phyloP scores from a whole-genome alignment of 2,329 filamentous ascomycete species.

The Cryphonectria radicalis region DNA sequence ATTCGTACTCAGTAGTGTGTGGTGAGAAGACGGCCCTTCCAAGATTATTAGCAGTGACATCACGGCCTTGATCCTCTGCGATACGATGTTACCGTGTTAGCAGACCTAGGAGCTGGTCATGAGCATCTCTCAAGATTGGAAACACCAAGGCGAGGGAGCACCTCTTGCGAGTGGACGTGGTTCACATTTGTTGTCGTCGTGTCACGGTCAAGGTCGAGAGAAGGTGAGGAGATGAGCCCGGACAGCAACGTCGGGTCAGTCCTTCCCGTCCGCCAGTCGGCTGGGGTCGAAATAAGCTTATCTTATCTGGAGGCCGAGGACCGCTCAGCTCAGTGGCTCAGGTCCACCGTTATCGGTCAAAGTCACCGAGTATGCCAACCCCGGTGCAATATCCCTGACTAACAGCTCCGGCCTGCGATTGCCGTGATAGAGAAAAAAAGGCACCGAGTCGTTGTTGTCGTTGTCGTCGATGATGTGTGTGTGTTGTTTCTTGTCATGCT shows the following conservation, averaged over 20 bases:
- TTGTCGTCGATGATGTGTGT: neutral
- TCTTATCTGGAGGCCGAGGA: conserved; percentile 10
- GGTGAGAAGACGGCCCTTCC: neutral
- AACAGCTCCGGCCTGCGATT: neutral
- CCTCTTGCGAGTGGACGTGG: neutral
- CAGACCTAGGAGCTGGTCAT: neutral
- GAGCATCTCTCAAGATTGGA: neutral
- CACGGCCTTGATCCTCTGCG: neutral
- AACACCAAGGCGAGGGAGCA: too few species aligned
- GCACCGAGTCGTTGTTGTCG: neutral
- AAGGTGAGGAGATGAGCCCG: neutral
- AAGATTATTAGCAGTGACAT: neutral
- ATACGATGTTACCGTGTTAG: neutral
- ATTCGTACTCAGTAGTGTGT: neutral
- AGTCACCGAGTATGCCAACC: conserved; percentile 1
- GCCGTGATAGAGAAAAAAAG: conserved; percentile 6
- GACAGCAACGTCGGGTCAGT: neutral
- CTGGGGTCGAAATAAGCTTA: conserved; percentile 17
- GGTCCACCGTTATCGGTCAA: conserved; percentile 16
- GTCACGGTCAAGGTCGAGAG: neutral
- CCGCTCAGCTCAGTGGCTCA: neutral
- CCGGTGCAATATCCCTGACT: conserved; percentile 4
- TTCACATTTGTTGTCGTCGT: neutral
- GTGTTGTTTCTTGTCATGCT: neutral
- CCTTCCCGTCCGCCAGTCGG: neutral